These are phyloP conservation scores for Pulveroboletus sp. DNA, from an alignment of 768 basidiomycete species.

Conservation along the genomic window DNA sequence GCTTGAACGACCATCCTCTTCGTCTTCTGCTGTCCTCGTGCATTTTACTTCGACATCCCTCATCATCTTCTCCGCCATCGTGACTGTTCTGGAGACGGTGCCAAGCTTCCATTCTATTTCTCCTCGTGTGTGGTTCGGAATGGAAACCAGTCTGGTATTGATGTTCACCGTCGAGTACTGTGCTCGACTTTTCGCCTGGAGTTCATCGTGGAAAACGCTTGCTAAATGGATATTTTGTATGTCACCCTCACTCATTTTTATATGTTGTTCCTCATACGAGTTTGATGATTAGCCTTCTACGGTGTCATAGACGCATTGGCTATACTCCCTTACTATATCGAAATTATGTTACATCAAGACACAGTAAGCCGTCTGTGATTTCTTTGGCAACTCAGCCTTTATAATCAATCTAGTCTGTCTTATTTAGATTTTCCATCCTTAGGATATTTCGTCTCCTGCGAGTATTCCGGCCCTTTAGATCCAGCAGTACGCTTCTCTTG, in stretches of 20 bases:
- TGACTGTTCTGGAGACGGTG: slow-evolving; percentile 79
- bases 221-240: slow-evolving; percentile 69
- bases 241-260: slow-evolving; percentile 13
- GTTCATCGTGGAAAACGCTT: slow-evolving; percentile 57
- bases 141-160: slow-evolving; percentile 81
- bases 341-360: slow-evolving; percentile 79
- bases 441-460: slow-evolving; percentile 86
- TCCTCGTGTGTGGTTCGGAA: slow-evolving; percentile 76
- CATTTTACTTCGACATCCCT: slow-evolving; percentile 69
- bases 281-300: slow-evolving; percentile 58
- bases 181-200: slow-evolving; percentile 74
- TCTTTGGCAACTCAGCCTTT: not conserved
- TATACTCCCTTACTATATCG: slow-evolving; percentile 87
- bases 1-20: slow-evolving; percentile 79
- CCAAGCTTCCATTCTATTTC: slow-evolving; percentile 71
- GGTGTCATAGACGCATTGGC: slow-evolving; percentile 84
- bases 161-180: slow-evolving; percentile 87
- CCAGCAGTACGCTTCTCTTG: slow-evolving; percentile 81
- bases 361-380: slow-evolving; percentile 52
- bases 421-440: slow-evolving; percentile 89
- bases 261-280: not conserved
- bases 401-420: slow-evolving; percentile 53
- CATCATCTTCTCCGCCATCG: slow-evolving; percentile 71
- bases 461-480: slow-evolving; percentile 87
- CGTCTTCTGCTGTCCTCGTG: slow-evolving; percentile 69